Evolutionary conservation across 257 asterid species (phyloP).

Genomic region (Ajuga chamaepitys): DNA sequence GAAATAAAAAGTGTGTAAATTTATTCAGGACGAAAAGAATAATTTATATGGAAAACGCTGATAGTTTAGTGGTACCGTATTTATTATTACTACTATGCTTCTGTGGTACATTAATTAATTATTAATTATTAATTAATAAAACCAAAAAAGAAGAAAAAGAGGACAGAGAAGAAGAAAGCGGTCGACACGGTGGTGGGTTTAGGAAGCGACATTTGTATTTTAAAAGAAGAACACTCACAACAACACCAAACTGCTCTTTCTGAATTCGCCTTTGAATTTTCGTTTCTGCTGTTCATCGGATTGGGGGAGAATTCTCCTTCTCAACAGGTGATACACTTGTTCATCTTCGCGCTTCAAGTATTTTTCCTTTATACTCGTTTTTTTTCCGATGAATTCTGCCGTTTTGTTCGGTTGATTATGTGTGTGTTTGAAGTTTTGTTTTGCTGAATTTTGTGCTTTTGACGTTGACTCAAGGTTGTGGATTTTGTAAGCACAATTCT

Average conservation of each 20-base stretch:
- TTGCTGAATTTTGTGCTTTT: neutral
- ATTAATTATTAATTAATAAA: neutral
- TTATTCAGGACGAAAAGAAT: too few relatives aligned
- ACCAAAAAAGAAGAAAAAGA: neutral
- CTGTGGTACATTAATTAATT: too few relatives aligned
- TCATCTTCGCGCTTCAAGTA: conserved; percentile 6
- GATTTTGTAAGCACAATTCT: neutral
- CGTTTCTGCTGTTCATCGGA: conserved; percentile 13
- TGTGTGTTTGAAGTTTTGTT: neutral
- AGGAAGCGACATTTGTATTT: conserved; percentile 56
- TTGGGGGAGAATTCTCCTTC: conserved; percentile 2
- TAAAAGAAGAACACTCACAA: conserved; percentile 1
- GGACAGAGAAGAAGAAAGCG: neutral
- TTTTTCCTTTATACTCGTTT: neutral
- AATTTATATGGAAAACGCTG: too few relatives aligned
- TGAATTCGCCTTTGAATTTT: conserved; percentile 15
- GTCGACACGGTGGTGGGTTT: conserved; percentile 45
- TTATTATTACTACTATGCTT: neutral
- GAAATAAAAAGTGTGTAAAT: too few relatives aligned
- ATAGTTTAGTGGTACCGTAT: too few relatives aligned
- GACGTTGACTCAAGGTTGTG: conserved; percentile 2
- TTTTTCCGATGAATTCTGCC: neutral
- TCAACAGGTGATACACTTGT: conserved; percentile 13
- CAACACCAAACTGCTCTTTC: conserved; percentile 6
- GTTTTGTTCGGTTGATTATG: neutral